Percentiles rank a stretch among this genome's conserved stretches.
Evolutionary conservation across 306 rosid genomes (phyloP).

Genomic region (Pyrus betulifolia): DNA sequence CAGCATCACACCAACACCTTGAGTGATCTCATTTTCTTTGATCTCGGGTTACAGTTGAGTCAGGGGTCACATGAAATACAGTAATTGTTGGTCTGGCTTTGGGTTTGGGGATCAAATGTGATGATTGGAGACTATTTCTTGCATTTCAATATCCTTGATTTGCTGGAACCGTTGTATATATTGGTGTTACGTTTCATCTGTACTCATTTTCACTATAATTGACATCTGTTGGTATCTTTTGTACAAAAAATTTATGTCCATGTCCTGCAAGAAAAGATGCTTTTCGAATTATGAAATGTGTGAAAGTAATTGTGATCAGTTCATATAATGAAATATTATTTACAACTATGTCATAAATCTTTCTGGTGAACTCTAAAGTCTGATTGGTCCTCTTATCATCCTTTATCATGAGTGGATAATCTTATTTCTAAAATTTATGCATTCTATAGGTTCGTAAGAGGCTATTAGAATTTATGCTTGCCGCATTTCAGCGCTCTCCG

Average conservation of each 20-base stretch:
- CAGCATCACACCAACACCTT: neutral
- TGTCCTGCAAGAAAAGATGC: neutral
- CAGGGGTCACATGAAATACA: neutral
- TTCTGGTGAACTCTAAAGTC: neutral
- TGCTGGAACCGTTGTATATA: neutral
- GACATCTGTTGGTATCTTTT: neutral
- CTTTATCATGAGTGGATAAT: neutral
- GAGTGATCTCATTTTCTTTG: neutral
- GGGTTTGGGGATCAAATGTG: neutral
- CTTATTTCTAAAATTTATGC: neutral
- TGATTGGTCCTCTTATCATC: neutral
- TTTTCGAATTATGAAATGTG: neutral
- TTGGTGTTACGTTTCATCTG: neutral
- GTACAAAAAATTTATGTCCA: neutral
- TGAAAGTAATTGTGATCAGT: neutral
- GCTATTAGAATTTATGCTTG: slow-evolving; percentile 80
- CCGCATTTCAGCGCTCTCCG: slow-evolving; percentile 83
- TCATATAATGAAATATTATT: neutral
- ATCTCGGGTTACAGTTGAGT: neutral
- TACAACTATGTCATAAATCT: neutral
- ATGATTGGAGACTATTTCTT: neutral
- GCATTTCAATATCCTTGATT: neutral
- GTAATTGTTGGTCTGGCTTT: neutral
- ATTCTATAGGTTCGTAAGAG: slow-evolving; percentile 66
- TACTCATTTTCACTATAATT: neutral